Evolutionary conservation across 352 stramenopile species (phyloP).

Genomic region (Phytopythium litorale): DNA sequence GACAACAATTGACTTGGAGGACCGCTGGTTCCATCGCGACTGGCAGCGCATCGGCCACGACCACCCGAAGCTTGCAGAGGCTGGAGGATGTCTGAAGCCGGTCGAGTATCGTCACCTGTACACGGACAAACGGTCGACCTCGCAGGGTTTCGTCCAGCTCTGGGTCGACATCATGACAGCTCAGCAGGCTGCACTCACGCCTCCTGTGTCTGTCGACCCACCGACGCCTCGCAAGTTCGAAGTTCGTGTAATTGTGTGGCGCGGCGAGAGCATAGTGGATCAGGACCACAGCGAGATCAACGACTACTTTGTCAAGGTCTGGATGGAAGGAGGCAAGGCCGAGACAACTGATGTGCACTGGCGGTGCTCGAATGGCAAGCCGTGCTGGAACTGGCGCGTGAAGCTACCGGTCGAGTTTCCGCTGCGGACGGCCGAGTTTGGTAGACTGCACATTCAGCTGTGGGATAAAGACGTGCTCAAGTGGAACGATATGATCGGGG

Average conservation of each 20-base stretch:
- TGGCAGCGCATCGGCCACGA: constrained; percentile 65
- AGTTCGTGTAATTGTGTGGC: constrained; percentile 89
- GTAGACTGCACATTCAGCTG: constrained; percentile 86
- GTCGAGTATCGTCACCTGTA: constrained; percentile 89
- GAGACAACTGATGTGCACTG: constrained; percentile 89
- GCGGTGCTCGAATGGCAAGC: constrained; percentile 87
- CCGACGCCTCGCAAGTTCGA: constrained; percentile 74
- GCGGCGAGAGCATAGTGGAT: constrained; percentile 77
- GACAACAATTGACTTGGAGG: constrained; percentile 91
- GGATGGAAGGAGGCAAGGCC: constrained; percentile 70
- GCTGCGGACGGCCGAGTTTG: constrained; percentile 69
- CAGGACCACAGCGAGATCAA: constrained; percentile 79
- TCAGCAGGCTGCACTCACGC: constrained; percentile 55
- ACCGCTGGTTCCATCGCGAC: constrained; percentile 89
- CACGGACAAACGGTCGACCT: constrained; percentile 58
- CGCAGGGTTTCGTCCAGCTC: constrained; percentile 68
- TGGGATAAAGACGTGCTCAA: constrained; percentile 94
- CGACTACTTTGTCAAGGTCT: constrained; percentile 91
- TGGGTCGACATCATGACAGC: constrained; percentile 91
- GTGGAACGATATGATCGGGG: constrained; percentile 89
- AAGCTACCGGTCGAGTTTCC: constrained; percentile 87
- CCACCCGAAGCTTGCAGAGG: constrained; percentile 17
- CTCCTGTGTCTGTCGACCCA: constrained; percentile 64
- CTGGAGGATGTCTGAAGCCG: constrained; percentile 55
- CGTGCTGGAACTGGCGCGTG: constrained; percentile 91